A percentile compares a stretch with the other conserved stretches of the same genome.
These are phyloP conservation scores for Penicillium concentricum DNA, from an alignment of 2,329 filamentous ascomycete species.

Conservation along the genomic window DNA sequence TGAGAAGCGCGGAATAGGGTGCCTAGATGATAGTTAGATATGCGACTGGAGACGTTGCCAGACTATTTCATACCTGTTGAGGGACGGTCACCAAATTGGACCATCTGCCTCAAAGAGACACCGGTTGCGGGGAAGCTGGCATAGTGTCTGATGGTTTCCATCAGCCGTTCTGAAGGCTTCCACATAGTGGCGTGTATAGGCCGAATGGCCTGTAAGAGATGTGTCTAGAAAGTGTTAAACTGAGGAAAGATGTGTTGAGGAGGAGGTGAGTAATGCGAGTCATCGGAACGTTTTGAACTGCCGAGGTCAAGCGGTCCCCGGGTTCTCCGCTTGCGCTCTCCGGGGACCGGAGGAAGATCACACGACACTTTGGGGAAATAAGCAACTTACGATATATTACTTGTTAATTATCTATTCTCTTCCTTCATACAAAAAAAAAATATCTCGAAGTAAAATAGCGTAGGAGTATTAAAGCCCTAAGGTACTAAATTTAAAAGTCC, in stretches of 20 bases:
- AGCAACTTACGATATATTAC: not conserved
- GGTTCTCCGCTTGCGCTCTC: slow-evolving; percentile 21
- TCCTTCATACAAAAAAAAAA: too few relatives aligned
- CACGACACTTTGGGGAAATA: not conserved
- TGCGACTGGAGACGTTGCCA: not conserved
- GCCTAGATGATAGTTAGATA: slow-evolving; percentile 52
- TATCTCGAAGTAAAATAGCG: too few relatives aligned
- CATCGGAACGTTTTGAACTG: slow-evolving; percentile 21
- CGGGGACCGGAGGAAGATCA: slow-evolving; percentile 23
- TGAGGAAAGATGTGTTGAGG: slow-evolving; percentile 1
- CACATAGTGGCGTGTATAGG: slow-evolving; percentile 64
- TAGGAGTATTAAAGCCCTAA: not conserved
- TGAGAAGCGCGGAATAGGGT: slow-evolving; percentile 97
- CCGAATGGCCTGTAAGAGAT: slow-evolving; percentile 25
- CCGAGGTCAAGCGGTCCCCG: slow-evolving; percentile 27
- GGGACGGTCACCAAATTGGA: slow-evolving; percentile 93
- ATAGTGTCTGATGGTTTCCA: slow-evolving; percentile 97
- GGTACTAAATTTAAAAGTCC: not conserved
- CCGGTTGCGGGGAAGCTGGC: slow-evolving; percentile 95
- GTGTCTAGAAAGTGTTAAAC: not conserved
- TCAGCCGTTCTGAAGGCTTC: slow-evolving; percentile 85
- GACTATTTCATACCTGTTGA: slow-evolving; percentile 66
- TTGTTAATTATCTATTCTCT: not conserved
- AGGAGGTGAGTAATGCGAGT: slow-evolving; percentile 7
- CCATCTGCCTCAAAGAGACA: slow-evolving; percentile 96